Evolutionary conservation across 2,329 filamentous ascomycete genomes (phyloP).

Genomic region (Ophiostoma quercus): DNA sequence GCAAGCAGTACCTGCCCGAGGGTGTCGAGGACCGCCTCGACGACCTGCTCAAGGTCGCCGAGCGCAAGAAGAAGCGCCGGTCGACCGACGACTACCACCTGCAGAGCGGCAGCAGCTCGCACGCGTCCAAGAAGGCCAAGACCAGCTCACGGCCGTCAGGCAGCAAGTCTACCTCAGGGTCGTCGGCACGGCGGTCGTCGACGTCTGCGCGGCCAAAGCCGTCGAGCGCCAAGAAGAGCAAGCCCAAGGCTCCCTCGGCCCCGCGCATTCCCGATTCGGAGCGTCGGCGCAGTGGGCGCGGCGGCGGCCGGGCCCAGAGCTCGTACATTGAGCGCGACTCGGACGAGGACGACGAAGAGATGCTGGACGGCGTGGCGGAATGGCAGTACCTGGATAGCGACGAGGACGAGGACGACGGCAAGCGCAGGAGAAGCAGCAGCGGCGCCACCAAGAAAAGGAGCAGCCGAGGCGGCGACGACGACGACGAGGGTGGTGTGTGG

Average conservation of each 20-base stretch:
- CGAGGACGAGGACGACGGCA: constrained; percentile 24
- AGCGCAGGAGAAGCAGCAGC: constrained; percentile 1
- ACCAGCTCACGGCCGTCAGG: constrained; percentile 32
- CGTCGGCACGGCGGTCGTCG: constrained; percentile 32
- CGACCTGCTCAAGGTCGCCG: constrained; percentile 56
- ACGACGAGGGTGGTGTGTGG: constrained; percentile 18
- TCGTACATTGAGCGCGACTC: constrained; percentile 55
- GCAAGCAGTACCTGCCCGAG: constrained; percentile 77
- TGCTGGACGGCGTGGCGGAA: constrained; percentile 55
- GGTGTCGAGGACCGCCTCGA: constrained; percentile 73
- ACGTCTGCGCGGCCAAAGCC: not conserved
- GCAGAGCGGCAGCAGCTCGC: constrained; percentile 33
- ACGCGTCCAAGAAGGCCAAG: constrained; percentile 40
- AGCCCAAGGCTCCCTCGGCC: constrained; percentile 19
- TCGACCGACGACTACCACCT: constrained; percentile 46
- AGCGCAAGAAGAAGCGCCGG: constrained; percentile 69
- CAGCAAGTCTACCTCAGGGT: constrained; percentile 30
- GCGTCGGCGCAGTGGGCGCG: constrained; percentile 53
- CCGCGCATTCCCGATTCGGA: constrained; percentile 38
- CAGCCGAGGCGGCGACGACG: constrained; percentile 10
- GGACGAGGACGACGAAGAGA: constrained; percentile 55
- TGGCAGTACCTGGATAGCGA: constrained; percentile 49
- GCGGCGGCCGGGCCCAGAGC: constrained; percentile 36
- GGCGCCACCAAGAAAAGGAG: not conserved
- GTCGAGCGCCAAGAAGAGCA: constrained; percentile 18